These are phyloP conservation scores for Ceratobasidium sp. DNA, from an alignment of 1,284 basidiomycete genomes.

Conservation along the genomic window DNA sequence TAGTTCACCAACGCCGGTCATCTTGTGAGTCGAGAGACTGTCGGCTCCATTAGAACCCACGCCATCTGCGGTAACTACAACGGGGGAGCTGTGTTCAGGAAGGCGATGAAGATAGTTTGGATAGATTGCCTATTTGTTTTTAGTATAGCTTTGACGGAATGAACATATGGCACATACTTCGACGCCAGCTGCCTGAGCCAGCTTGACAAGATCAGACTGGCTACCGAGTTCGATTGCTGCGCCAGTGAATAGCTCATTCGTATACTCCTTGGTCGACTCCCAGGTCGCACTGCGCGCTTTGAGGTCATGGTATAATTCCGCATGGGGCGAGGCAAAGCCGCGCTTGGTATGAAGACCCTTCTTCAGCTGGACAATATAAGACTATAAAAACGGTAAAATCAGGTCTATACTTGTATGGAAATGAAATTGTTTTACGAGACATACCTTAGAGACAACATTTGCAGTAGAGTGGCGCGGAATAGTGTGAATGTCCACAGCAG, in stretches of 20 bases:
- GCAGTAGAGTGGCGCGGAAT: slow-evolving; percentile 16
- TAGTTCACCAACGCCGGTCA: slow-evolving; percentile 58
- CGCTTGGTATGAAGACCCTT: slow-evolving; percentile 24
- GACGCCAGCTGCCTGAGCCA: slow-evolving; percentile 5
- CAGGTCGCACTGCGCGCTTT: background rate
- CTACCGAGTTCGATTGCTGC: slow-evolving; percentile 25
- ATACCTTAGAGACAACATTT: background rate
- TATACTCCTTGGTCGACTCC: slow-evolving; percentile 20
- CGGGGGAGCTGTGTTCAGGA: background rate
- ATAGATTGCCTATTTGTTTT: background rate
- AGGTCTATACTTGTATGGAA: background rate
- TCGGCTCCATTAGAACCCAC: slow-evolving; percentile 12
- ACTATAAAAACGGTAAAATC: background rate
- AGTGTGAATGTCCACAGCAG: slow-evolving; percentile 41
- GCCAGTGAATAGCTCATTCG: slow-evolving; percentile 5
- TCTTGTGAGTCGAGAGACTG: slow-evolving; percentile 47
- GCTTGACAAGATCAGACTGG: slow-evolving; percentile 22
- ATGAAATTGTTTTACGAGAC: background rate
- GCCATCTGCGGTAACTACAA: background rate
- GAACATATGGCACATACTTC: background rate
- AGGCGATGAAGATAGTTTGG: slow-evolving; percentile 10
- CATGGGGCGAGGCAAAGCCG: slow-evolving; percentile 37
- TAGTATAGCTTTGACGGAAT: background rate
- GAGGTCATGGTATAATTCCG: slow-evolving; percentile 36
- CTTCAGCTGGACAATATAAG: slow-evolving; percentile 35